These are phyloP conservation scores for Tetradesmus obliquus DNA, from an alignment of 139 green algal species.

Conservation along the genomic window DNA sequence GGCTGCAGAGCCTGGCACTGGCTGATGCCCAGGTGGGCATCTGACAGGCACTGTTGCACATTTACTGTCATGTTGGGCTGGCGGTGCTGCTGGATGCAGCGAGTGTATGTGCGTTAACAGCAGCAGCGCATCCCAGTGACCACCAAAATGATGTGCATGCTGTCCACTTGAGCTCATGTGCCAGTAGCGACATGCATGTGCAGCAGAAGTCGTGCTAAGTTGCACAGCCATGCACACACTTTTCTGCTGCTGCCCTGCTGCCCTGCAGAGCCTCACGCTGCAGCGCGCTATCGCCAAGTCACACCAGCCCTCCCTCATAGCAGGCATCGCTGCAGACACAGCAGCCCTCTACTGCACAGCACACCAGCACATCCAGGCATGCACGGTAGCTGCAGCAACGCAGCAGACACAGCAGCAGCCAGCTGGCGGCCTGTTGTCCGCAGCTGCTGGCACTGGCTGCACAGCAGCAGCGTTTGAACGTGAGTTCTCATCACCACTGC, in stretches of 20 bases:
- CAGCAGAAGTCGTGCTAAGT: background rate
- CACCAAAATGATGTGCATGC: no score
- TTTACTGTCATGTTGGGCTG: background rate
- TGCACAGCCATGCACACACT: background rate
- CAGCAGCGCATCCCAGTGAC: no score
- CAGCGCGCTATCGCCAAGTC: slow-evolving; percentile 14
- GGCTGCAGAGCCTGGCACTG: slow-evolving; percentile 7
- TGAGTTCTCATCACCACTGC: background rate
- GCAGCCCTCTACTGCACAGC: slow-evolving; percentile 2
- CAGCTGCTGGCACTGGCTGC: background rate
- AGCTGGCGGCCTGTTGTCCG: background rate
- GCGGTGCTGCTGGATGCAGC: no score
- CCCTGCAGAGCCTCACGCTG: slow-evolving; percentile 20
- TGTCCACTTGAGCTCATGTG: no score
- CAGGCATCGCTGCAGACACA: slow-evolving; percentile 34
- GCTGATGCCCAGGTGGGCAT: slow-evolving; percentile 20
- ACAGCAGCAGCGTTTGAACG: background rate
- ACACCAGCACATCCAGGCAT: background rate
- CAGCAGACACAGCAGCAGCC: slow-evolving; percentile 1
- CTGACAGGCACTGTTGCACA: background rate
- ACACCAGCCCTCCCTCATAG: slow-evolving; percentile 26
- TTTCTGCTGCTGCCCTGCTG: background rate
- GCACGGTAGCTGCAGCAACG: background rate
- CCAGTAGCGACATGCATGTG: no score
- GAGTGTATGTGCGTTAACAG: no score